Evolutionary conservation across 768 basidiomycete species (phyloP), one percentile per base, ranked within the genome.

Genomic region (Trichaptum fuscoviolaceum): DNA sequence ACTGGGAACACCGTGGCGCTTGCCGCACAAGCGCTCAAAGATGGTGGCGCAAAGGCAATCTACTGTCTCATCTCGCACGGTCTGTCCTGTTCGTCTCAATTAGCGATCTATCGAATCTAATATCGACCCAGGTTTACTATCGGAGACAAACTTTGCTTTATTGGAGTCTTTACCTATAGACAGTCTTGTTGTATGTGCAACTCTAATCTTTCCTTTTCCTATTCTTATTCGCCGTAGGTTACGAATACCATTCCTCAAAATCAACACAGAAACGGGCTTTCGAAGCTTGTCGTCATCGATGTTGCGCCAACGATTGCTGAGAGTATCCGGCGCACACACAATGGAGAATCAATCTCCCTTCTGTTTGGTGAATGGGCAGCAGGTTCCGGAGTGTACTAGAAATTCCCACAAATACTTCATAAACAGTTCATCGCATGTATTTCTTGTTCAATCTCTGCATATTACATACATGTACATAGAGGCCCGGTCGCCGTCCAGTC

Each of bases 211-310:
- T 35, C 63, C 27, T 9, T 30, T 26, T 20, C 23, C 7, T 15
- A 36, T 59, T n/a, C 63, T 35, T 62, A 57, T 61, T 59, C 17
- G 24, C 30, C 57, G 17, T 71, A 94, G 89, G 95, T 98, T 42
- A 97, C 97, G 62, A 99, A 99, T 78, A 93, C 96, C 17, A 89
- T 96, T 67, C 95, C 95, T 20, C 95, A 97, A 82, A 83, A 74
- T 62, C 82, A 87, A 64, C 89, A 95, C 70, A 80, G 84, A 70
- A 77, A 71, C 2, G 73, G 75, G 35, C 89, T 88, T 72, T 81
- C 85, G 35, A 98, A 97, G 76, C 82, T 99, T 64, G 85, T 91
- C 71, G 89, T 91, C 8, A 87, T 99, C 71, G 97, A 99, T 77
- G 86, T 99, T 72, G 92, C 89, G 73, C 86, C 93, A 27, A 93